Conservation (phyloP, 768 basidiomycete species). For the Boletus rubescentipes region DNA sequence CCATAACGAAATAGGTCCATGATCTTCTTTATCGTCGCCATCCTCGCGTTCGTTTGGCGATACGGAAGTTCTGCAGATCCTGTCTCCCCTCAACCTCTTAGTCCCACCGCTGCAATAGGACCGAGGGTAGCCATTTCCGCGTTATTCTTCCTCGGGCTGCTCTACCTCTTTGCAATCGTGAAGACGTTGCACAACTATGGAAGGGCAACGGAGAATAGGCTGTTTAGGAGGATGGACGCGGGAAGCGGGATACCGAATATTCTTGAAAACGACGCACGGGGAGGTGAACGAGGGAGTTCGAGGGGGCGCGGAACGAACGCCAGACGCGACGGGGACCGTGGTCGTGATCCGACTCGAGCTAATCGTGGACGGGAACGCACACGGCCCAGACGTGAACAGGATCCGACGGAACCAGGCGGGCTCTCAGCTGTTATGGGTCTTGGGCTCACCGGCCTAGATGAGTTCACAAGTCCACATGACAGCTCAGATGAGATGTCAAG, state of each 20-base stretch:
- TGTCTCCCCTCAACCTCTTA: conserved; percentile 35
- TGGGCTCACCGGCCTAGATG: conserved; percentile 27
- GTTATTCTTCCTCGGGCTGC: conserved; percentile 54
- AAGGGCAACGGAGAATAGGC: neutral
- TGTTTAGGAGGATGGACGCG: neutral
- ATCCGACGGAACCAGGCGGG: conserved; percentile 9
- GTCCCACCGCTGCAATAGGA: conserved; percentile 41
- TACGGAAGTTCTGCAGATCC: conserved; percentile 49
- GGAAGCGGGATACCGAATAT: neutral
- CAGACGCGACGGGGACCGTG: neutral
- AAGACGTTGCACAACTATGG: conserved; percentile 63
- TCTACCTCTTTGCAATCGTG: conserved; percentile 63
- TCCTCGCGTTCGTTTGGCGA: conserved; percentile 68
- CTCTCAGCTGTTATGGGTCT: conserved; percentile 30
- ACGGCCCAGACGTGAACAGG: conserved; percentile 1
- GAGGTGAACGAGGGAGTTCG: neutral
- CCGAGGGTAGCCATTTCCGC: conserved; percentile 56
- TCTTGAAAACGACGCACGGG: neutral
- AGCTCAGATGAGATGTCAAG: conserved; percentile 11
- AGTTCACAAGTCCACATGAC: conserved; percentile 1
- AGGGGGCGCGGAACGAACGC: neutral
- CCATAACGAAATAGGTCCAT: conserved; percentile 49
- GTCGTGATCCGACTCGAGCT: neutral
- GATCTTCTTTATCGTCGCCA: conserved; percentile 59
- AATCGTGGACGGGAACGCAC: conserved; percentile 16